Percentiles rank a stretch among this genome's conserved stretches.
These are phyloP conservation scores for Rhizopus stolonifer DNA, from an alignment of 371 early-diverging fungal species.

Conservation along the genomic window DNA sequence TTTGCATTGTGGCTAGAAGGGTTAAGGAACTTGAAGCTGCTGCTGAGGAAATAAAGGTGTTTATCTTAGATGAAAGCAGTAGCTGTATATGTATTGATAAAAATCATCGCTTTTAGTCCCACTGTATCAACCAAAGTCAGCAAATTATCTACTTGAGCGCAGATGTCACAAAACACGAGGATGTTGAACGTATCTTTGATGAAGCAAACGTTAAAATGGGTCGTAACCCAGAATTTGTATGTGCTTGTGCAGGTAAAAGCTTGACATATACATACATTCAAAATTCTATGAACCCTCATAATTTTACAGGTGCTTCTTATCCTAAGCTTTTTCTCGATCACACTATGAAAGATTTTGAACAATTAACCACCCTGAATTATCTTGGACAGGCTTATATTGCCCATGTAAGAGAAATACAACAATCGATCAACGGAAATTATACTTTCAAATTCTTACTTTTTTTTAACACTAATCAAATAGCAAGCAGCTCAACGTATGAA, in stretches of 20 bases:
- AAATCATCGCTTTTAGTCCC: constrained; percentile 2
- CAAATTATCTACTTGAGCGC: constrained; percentile 53
- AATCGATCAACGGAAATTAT: too few species aligned
- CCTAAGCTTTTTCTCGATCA: constrained; percentile 80
- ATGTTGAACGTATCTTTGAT: constrained; percentile 59
- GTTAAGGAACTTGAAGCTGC: constrained; percentile 56
- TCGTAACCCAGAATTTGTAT: constrained; percentile 68
- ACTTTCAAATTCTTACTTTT: too few species aligned
- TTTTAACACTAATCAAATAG: too few species aligned
- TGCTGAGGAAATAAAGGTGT: constrained; percentile 56
- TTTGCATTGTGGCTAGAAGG: constrained; percentile 88
- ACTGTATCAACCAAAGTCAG: constrained; percentile 37
- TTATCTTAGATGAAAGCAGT: too few species aligned
- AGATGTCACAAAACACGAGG: constrained; percentile 60
- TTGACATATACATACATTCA: too few species aligned
- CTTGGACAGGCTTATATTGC: constrained; percentile 75
- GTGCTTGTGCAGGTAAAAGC: constrained; percentile 75
- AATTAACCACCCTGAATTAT: constrained; percentile 75
- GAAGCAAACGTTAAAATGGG: constrained; percentile 63
- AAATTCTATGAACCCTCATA: neutral
- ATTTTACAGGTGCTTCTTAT: constrained; percentile 47
- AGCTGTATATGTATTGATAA: constrained; percentile 13
- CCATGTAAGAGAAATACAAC: too few species aligned
- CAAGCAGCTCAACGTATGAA: constrained; percentile 70
- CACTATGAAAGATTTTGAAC: constrained; percentile 58